Percentiles rank a stretch among this genome's conserved stretches.
phyloP scores from a whole-genome alignment of 2,329 filamentous ascomycete genomes.

The Metarhizium brunneum region DNA sequence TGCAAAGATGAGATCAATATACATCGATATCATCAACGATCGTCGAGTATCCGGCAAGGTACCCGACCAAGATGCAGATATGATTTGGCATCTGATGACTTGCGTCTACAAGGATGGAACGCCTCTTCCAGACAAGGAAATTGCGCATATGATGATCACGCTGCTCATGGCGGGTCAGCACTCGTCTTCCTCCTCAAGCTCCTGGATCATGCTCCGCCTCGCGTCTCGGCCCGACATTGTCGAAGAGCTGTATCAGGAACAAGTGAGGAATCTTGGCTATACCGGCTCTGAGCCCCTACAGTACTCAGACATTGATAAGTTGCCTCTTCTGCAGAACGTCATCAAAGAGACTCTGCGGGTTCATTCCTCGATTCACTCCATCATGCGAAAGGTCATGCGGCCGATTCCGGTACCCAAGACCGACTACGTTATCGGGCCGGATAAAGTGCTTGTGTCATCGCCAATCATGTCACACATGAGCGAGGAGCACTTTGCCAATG shows the following conservation, averaged over 20 bases:
- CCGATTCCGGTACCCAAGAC: conserved; percentile 51
- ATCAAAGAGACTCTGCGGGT: conserved; percentile 65
- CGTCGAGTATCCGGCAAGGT: conserved; percentile 36
- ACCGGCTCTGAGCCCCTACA: conserved; percentile 37
- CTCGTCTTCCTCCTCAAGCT: conserved; percentile 66
- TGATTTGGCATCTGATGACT: conserved; percentile 73
- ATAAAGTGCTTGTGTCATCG: conserved; percentile 31
- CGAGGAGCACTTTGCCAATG: conserved; percentile 47
- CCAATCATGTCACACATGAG: conserved; percentile 34
- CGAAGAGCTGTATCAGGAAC: conserved; percentile 63
- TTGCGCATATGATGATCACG: conserved; percentile 81
- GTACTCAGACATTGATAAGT: conserved; percentile 48
- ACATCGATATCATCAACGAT: conserved; percentile 60
- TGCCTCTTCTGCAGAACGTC: conserved; percentile 53
- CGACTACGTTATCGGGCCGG: conserved; percentile 47
- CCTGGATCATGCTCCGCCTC: conserved; percentile 69
- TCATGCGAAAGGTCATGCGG: conserved; percentile 64
- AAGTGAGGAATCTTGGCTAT: conserved; percentile 38
- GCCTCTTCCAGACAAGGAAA: conserved; percentile 61
- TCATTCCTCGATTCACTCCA: conserved; percentile 63
- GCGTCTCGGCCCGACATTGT: conserved; percentile 60
- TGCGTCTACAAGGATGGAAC: conserved; percentile 67
- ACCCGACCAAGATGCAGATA: conserved; percentile 45
- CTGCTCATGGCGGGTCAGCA: conserved; percentile 80
- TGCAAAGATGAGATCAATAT: conserved; percentile 59